Conservation (phyloP, 2,329 filamentous ascomycete species). For the Chalaropsis ovoidea region DNA sequence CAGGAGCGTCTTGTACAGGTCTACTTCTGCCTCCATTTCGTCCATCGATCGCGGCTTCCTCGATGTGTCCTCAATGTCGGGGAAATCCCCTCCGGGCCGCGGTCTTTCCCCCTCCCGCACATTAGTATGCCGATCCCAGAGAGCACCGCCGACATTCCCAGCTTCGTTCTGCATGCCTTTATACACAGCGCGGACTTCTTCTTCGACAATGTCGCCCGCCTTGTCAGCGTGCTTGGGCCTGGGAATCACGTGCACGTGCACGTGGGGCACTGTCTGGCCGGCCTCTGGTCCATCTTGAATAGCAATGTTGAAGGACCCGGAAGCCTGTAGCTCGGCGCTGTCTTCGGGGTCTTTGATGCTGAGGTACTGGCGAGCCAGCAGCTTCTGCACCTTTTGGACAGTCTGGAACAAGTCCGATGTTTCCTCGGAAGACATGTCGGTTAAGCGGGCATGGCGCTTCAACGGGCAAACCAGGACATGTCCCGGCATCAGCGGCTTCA, state of each 20-base stretch:
- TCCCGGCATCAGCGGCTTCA: constrained; percentile 86
- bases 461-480: constrained; percentile 80
- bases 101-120: constrained; percentile 35
- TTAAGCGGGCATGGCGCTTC: constrained; percentile 59
- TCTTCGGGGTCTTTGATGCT: constrained; percentile 15
- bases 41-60: constrained; percentile 56
- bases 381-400: constrained; percentile 69
- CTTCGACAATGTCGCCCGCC: constrained; percentile 35
- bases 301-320: constrained; percentile 78
- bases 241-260: constrained; percentile 88
- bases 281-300: constrained; percentile 88
- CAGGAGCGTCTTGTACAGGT: constrained; percentile 48
- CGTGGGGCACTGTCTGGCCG: constrained; percentile 86
- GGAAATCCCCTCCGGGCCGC: constrained; percentile 48
- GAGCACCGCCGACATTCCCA: constrained; percentile 65
- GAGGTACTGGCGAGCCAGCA: constrained; percentile 55
- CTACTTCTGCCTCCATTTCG: constrained; percentile 73
- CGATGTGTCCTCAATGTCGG: constrained; percentile 59
- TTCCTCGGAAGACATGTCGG: constrained; percentile 61
- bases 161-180: constrained; percentile 71
- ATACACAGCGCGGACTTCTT: constrained; percentile 64
- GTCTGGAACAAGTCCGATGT: constrained; percentile 75
- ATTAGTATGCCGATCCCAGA: constrained; percentile 43
- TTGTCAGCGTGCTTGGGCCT: constrained; percentile 43
- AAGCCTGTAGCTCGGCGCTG: constrained; percentile 38